Evolutionary conservation across 1,284 basidiomycete species (phyloP).

Genomic region (Calocybe gambosa): DNA sequence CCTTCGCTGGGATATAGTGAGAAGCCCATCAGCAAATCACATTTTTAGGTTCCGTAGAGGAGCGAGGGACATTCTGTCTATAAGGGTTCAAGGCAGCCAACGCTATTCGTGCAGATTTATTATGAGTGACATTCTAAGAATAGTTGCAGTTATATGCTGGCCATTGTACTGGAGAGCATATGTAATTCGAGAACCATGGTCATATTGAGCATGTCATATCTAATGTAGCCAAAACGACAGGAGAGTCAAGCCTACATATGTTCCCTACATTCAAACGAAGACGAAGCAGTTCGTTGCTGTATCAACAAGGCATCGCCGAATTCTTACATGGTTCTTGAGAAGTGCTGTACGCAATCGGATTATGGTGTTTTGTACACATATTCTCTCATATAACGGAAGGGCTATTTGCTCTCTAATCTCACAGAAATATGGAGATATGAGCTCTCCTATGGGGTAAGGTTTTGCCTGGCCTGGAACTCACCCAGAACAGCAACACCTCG

Average conservation of each 20-base stretch:
- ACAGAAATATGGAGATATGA: too few species aligned
- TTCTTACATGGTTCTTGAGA: too few species aligned
- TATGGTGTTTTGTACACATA: too few species aligned
- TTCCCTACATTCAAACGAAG: neutral
- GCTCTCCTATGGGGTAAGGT: too few species aligned
- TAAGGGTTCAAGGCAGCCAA: conserved; percentile 13
- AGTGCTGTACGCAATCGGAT: too few species aligned
- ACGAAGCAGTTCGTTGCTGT: neutral
- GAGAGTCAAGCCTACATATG: neutral
- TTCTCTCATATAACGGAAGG: too few species aligned
- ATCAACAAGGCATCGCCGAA: too few species aligned
- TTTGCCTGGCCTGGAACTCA: too few species aligned
- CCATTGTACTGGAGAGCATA: conserved; percentile 5
- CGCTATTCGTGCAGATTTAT: neutral
- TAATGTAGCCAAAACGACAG: neutral
- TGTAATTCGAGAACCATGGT: neutral
- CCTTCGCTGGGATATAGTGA: conserved; percentile 18
- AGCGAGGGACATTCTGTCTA: conserved; percentile 23
- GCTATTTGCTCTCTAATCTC: too few species aligned
- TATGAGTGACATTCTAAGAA: conserved; percentile 2
- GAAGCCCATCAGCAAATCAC: conserved; percentile 20
- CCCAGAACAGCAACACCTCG: too few species aligned
- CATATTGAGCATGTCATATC: neutral
- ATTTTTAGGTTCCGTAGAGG: conserved; percentile 19
- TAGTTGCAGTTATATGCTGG: neutral